These are phyloP conservation scores for Diaporthe ampelina DNA, from an alignment of 2,329 filamentous ascomycete species.

Conservation along the genomic window DNA sequence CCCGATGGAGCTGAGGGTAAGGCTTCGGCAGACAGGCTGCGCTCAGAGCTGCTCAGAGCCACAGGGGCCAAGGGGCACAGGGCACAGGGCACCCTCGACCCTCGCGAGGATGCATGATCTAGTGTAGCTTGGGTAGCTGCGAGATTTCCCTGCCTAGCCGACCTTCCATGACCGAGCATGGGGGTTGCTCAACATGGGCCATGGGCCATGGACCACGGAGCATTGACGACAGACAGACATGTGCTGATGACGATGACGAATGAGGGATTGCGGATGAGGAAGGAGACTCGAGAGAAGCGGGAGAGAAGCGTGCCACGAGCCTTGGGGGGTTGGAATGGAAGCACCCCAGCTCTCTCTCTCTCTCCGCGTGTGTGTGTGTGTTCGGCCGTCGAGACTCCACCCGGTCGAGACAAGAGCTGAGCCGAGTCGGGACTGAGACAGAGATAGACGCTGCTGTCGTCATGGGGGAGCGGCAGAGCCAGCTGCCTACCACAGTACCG, in stretches of 20 bases:
- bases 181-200: background rate
- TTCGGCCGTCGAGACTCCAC: background rate
- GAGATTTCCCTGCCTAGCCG: slow-evolving; percentile 22
- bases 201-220: background rate
- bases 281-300: background rate
- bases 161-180: slow-evolving; percentile 17
- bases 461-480: slow-evolving; percentile 8
- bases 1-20: slow-evolving; percentile 33
- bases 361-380: too few relatives aligned
- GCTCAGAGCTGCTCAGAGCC: slow-evolving; percentile 1
- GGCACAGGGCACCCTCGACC: background rate
- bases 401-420: slow-evolving; percentile 12
- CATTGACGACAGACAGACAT: slow-evolving; percentile 12
- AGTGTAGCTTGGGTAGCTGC: background rate
- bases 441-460: slow-evolving; percentile 19
- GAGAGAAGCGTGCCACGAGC: slow-evolving; percentile 31
- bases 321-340: slow-evolving; percentile 29
- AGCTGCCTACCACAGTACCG: background rate
- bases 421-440: slow-evolving; percentile 34
- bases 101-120: slow-evolving; percentile 22
- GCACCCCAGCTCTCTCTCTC: background rate
- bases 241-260: slow-evolving; percentile 6
- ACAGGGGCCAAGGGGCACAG: slow-evolving; percentile 5
- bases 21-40: slow-evolving; percentile 20
- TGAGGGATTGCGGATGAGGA: slow-evolving; percentile 13